Evolutionary conservation across 306 rosid species (phyloP).

Genomic region (Prunus davidiana): DNA sequence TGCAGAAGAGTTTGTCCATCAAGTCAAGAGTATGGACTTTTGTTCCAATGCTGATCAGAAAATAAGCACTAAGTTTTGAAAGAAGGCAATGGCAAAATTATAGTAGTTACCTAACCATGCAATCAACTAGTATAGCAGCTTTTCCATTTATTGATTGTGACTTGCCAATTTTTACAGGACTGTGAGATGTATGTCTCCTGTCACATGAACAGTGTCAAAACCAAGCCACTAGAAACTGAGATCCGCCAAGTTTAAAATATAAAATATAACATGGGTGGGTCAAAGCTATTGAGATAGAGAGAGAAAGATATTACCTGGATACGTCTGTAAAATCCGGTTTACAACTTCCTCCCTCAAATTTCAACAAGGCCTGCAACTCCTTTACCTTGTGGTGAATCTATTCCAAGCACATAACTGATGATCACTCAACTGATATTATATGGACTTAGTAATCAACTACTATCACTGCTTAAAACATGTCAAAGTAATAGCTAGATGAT

Average conservation of each 20-base stretch:
- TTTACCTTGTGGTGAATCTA: slow-evolving; percentile 72
- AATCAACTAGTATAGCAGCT: slow-evolving; percentile 50
- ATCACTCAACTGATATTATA: slow-evolving; percentile 21
- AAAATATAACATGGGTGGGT: not conserved
- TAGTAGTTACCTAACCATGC: slow-evolving; percentile 56
- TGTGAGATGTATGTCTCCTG: slow-evolving; percentile 62
- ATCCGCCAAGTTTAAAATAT: not conserved
- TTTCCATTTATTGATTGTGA: slow-evolving; percentile 46
- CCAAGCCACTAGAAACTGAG: not conserved
- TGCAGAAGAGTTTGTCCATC: not conserved
- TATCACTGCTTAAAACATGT: slow-evolving; percentile 5
- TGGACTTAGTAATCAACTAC: not conserved
- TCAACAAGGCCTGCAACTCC: slow-evolving; percentile 48
- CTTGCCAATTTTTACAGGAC: slow-evolving; percentile 36
- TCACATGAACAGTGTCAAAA: slow-evolving; percentile 30
- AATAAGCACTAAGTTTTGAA: not conserved
- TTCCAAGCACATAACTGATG: slow-evolving; percentile 18
- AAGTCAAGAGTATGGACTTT: not conserved
- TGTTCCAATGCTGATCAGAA: not conserved
- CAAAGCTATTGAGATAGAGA: slow-evolving; percentile 1
- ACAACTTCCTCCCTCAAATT: slow-evolving; percentile 44
- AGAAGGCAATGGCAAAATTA: not conserved
- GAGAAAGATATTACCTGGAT: slow-evolving; percentile 43
- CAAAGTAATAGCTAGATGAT: slow-evolving; percentile 7
- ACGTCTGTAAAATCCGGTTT: slow-evolving; percentile 47